Percentiles rank a stretch among this genome's conserved stretches.
These are phyloP conservation scores for Lipomyces yamadae DNA, from an alignment of 805 yeast species.

Conservation along the genomic window DNA sequence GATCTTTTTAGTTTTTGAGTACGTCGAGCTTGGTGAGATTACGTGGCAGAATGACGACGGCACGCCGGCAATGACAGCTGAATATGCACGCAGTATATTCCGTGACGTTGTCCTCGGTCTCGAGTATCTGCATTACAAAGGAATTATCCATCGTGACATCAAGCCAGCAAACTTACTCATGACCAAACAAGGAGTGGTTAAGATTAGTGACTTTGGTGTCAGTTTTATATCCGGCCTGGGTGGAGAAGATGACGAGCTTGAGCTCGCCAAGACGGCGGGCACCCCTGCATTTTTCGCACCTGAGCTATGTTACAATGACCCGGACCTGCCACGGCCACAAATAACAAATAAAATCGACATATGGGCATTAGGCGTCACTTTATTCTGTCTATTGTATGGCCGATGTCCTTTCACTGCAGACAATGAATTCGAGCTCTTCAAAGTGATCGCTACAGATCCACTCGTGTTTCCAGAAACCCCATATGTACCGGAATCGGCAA, in stretches of 20 bases:
- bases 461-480: conserved; percentile 60
- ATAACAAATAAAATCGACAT: conserved; percentile 87
- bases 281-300: conserved; percentile 98
- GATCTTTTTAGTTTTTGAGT: conserved; percentile 88
- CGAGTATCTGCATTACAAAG: conserved; percentile 88
- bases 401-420: conserved; percentile 86
- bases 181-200: conserved; percentile 70
- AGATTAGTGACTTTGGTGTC: conserved; percentile 96
- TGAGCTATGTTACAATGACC: conserved; percentile 74
- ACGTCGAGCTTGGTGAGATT: conserved; percentile 87
- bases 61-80: conserved; percentile 66
- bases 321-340: conserved; percentile 50
- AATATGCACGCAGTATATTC: conserved; percentile 70
- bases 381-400: conserved; percentile 87
- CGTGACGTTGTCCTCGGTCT: conserved; percentile 86
- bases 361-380: conserved; percentile 96
- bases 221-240: conserved; percentile 63
- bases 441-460: conserved; percentile 70
- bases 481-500: conserved; percentile 41
- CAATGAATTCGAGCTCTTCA: conserved; percentile 82
- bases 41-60: conserved; percentile 68
- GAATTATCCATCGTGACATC: conserved; percentile 92
- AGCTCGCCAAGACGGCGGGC: conserved; percentile 94
- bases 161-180: conserved; percentile 91
- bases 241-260: conserved; percentile 59